A percentile compares a stretch with the other conserved stretches of the same genome.
These are phyloP conservation scores for Nothophaeocryptopus gaeumannii DNA, from an alignment of 2,329 filamentous ascomycete genomes.

Conservation along the genomic window DNA sequence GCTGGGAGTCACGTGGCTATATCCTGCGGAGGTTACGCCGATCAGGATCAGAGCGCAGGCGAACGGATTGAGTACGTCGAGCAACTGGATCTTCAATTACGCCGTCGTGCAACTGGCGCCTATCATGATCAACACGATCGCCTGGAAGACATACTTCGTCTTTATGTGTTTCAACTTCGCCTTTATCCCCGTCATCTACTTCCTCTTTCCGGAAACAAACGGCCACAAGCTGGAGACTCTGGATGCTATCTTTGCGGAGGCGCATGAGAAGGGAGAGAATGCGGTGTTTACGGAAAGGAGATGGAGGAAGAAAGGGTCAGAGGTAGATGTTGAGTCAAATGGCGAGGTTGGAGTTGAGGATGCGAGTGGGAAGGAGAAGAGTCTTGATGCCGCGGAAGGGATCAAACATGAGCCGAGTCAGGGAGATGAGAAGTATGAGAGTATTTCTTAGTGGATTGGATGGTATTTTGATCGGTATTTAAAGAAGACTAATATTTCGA, in stretches of 20 bases:
- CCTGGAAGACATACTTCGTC: slow-evolving; percentile 52
- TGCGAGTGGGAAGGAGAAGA: not conserved
- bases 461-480: too few relatives aligned
- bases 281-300: slow-evolving; percentile 25
- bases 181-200: slow-evolving; percentile 12
- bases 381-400: not conserved
- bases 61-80: slow-evolving; percentile 52
- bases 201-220: slow-evolving; percentile 45
- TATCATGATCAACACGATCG: slow-evolving; percentile 56
- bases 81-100: slow-evolving; percentile 38
- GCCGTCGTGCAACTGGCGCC: slow-evolving; percentile 38
- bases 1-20: slow-evolving; percentile 38
- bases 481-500: too few relatives aligned
- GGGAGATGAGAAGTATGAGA: too few relatives aligned
- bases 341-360: not conserved
- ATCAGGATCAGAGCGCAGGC: slow-evolving; percentile 54
- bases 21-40: slow-evolving; percentile 38
- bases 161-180: slow-evolving; percentile 38
- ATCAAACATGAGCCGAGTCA: too few relatives aligned
- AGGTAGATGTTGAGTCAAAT: slow-evolving; percentile 12
- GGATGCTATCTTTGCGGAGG: slow-evolving; percentile 26
- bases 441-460: too few relatives aligned
- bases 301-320: slow-evolving; percentile 17
- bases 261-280: slow-evolving; percentile 24
- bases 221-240: slow-evolving; percentile 24